A percentile compares a stretch with the other conserved stretches of the same genome.
These are phyloP conservation scores for Yarrowia keelungensis DNA, from an alignment of 805 yeast genomes.

Conservation along the genomic window DNA sequence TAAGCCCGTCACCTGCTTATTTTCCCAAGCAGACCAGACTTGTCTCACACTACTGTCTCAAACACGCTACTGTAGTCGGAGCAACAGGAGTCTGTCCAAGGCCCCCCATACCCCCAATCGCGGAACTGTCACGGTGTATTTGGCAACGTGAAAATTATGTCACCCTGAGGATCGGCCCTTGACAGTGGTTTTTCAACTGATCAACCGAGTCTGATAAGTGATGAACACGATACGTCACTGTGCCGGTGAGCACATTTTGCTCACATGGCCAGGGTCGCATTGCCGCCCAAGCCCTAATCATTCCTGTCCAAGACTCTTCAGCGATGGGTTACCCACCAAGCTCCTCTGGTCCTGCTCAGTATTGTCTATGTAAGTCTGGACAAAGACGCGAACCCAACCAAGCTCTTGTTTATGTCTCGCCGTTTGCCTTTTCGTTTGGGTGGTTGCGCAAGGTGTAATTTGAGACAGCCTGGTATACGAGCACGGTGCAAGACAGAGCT, in stretches of 20 bases:
- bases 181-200: neutral
- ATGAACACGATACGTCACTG: no score
- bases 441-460: constrained; percentile 32
- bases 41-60: constrained; percentile 31
- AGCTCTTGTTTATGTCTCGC: constrained; percentile 21
- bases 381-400: constrained; percentile 18
- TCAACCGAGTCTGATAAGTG: no score
- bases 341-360: neutral
- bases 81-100: neutral
- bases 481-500: neutral
- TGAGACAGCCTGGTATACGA: constrained; percentile 29
- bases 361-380: constrained; percentile 21
- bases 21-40: neutral
- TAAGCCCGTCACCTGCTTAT: constrained; percentile 33
- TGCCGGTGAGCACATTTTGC: no score
- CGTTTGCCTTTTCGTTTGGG: constrained; percentile 14
- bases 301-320: no score
- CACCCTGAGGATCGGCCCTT: neutral
- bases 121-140: constrained; percentile 14
- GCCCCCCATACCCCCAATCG: neutral
- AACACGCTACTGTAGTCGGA: constrained; percentile 21
- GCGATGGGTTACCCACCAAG: no score
- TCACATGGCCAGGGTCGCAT: no score
- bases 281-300: no score
- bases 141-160: constrained; percentile 18